These are phyloP conservation scores for Anthracocystis setariae DNA, from an alignment of 1,284 basidiomycete species.

Conservation along the genomic window DNA sequence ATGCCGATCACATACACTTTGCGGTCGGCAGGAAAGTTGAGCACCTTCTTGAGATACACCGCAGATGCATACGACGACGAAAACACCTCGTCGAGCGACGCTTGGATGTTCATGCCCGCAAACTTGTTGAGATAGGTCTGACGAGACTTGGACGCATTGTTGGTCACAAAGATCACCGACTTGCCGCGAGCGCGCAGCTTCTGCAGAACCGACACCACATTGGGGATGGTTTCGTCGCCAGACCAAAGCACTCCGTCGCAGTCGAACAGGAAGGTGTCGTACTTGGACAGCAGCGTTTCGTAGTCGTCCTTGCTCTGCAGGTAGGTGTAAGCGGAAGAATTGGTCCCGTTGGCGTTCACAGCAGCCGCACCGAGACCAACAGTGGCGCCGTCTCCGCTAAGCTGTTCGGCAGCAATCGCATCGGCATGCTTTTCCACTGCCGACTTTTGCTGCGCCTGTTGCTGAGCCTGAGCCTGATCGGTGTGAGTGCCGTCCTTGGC, in stretches of 20 bases:
- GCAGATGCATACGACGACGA: conserved; percentile 94
- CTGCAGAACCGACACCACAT: conserved; percentile 68
- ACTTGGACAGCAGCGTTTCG: conserved; percentile 50
- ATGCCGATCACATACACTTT: conserved; percentile 97
- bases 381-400: conserved; percentile 16
- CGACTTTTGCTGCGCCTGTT: neutral
- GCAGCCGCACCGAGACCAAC: conserved; percentile 29
- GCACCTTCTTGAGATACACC: conserved; percentile 87
- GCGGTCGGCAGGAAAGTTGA: conserved; percentile 88
- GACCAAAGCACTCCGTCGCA: conserved; percentile 88
- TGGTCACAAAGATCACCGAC: conserved; percentile 91
- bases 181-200: conserved; percentile 74
- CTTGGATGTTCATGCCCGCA: conserved; percentile 85
- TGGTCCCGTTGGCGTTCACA: neutral
- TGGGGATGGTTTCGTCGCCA: conserved; percentile 74
- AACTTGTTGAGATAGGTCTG: conserved; percentile 89
- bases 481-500: conserved; percentile 49
- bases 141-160: conserved; percentile 95
- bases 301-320: conserved; percentile 42
- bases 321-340: conserved; percentile 35
- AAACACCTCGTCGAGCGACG: conserved; percentile 84
- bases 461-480: neutral
- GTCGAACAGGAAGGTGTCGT: conserved; percentile 72
- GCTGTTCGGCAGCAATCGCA: conserved; percentile 30
- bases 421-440: conserved; percentile 37